Conservation (phyloP, 2,329 filamentous ascomycete species). For the Cladosporium colombiae region DNA sequence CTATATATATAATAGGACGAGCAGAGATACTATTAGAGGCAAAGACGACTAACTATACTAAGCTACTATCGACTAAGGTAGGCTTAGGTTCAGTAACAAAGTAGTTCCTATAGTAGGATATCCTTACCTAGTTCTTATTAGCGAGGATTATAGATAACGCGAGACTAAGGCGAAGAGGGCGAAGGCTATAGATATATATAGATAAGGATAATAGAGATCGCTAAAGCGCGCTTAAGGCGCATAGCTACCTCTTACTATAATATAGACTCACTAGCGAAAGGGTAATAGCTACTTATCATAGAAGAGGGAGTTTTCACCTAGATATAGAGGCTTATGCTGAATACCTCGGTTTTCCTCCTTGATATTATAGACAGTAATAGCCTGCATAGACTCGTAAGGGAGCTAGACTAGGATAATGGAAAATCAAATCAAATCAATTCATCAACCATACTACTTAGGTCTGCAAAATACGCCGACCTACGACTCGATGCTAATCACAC, state of each 20-base stretch:
- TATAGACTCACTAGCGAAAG: conserved; percentile 7
- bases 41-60: conserved; percentile 6
- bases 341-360: too few relatives aligned
- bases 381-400: not conserved
- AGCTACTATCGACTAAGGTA: not conserved
- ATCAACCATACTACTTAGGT: too few relatives aligned
- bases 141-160: not conserved
- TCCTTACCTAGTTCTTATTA: not conserved
- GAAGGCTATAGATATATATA: not conserved
- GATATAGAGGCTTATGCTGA: too few relatives aligned
- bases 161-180: not conserved
- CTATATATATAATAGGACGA: not conserved
- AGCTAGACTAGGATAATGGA: too few relatives aligned
- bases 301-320: too few relatives aligned
- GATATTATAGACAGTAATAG: not conserved
- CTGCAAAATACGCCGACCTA: conserved; percentile 2
- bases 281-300: not conserved
- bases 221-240: conserved; percentile 7
- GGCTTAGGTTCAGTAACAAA: not conserved
- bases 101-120: not conserved
- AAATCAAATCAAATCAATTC: conserved; percentile 12
- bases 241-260: not conserved
- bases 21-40: conserved; percentile 4
- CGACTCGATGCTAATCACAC: conserved; percentile 14
- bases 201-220: conserved; percentile 6